Evolutionary conservation across 177 flowering plant species (phyloP), one percentile per base, ranked within the genome.

Genomic region (Vitis hybrid): DNA sequence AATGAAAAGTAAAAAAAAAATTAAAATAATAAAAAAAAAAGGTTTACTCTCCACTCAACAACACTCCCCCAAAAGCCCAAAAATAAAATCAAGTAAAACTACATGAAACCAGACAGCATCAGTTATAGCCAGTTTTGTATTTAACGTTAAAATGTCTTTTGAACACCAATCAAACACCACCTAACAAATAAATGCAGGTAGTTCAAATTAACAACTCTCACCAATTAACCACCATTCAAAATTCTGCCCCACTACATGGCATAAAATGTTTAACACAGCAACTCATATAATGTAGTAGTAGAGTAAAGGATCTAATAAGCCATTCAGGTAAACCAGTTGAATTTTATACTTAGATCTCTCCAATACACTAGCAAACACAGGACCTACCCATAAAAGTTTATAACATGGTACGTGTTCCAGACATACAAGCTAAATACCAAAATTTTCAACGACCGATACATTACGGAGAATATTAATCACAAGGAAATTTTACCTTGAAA

Each of bases 401-500:
- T 27, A 27, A 27, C 30, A 27, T 3, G 30, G 30, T 27, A 27
- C 30, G 5, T 27, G 30, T 27, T 27, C 30, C 30, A 27, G 3
- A 27, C 30, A 27, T 27, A 27, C 46, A 40, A 40, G 8, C 24
- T 14, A 40, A 48, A 21, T 7, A 51, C 35, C 50, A 52, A 15
- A 6, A 52, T 19, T 19, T 60, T 15, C 46, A 24, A 50, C 27
- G n/a, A 56, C 16, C 52, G 10, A 74, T 27, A 59, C 56, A 57
- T 40, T 30, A 67, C 3, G 14, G 35, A 56, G 6, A 55, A 21
- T 46, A 52, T 11, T 13, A 8, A 15, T 21, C 50, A 57, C 48
- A 70, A 70, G 56, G 58, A 49, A 71, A 61, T 55, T 59, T 16
- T 78, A 95, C 98, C 95, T 91, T 72, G 88, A 70, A 32, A 88